Percentiles rank a stretch among this genome's conserved stretches.
These are phyloP conservation scores for Pichia sp. DNA, from an alignment of 1,139 yeast species.

Conservation along the genomic window DNA sequence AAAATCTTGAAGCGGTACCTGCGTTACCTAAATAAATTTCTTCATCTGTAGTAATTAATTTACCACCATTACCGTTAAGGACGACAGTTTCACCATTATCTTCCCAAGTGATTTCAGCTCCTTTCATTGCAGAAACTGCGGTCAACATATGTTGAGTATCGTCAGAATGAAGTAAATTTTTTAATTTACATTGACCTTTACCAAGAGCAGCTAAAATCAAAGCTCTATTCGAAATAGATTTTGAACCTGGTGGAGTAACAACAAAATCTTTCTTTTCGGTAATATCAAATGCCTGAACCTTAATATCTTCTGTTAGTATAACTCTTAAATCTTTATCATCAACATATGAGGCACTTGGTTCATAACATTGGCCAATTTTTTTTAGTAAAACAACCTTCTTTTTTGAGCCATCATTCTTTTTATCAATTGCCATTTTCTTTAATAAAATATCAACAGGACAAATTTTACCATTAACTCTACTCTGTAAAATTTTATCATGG, in stretches of 20 bases:
- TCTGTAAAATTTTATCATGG: conserved; percentile 65
- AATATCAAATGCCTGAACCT: conserved; percentile 51
- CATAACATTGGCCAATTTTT: conserved; percentile 82
- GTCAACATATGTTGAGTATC: conserved; percentile 93
- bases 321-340: conserved; percentile 74
- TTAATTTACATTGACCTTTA: conserved; percentile 72
- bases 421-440: conserved; percentile 89
- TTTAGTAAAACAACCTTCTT: conserved; percentile 83
- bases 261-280: conserved; percentile 39
- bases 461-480: conserved; percentile 59
- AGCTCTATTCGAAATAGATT: conserved; percentile 94
- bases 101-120: conserved; percentile 75
- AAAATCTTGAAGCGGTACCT: conserved; percentile 94
- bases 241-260: conserved; percentile 90
- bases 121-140: conserved; percentile 73
- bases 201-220: conserved; percentile 89
- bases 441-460: conserved; percentile 70
- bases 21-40: conserved; percentile 91
- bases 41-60: conserved; percentile 49
- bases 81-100: conserved; percentile 87
- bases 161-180: conserved; percentile 85
- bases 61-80: conserved; percentile 82
- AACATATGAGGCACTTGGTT: conserved; percentile 80
- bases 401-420: conserved; percentile 88
- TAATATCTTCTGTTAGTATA: conserved; percentile 75